Percentiles rank a stretch among this genome's conserved stretches.
phyloP scores from a whole-genome alignment of 2,329 filamentous ascomycete genomes.

The Pseudopyrenochaeta lycopersici region DNA sequence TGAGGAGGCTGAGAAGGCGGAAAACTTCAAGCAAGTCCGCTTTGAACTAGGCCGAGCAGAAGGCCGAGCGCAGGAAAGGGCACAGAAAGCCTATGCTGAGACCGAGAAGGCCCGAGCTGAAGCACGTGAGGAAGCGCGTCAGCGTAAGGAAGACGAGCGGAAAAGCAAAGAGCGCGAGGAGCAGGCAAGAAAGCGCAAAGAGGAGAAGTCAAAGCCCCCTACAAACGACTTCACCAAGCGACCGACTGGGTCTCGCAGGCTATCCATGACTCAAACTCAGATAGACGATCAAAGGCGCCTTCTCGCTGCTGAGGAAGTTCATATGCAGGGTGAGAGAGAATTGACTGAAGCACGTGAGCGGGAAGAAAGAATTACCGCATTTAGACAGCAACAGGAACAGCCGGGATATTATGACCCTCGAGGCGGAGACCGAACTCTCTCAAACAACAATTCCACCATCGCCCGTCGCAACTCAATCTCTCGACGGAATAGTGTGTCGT shows the following conservation, averaged over 20 bases:
- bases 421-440: constrained; percentile 16
- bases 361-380: constrained; percentile 28
- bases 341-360: constrained; percentile 34
- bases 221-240: constrained; percentile 23
- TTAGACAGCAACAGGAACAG: constrained; percentile 34
- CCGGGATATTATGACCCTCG: constrained; percentile 35
- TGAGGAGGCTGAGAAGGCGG: constrained; percentile 17
- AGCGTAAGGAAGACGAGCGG: neutral
- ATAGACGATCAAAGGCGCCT: constrained; percentile 25
- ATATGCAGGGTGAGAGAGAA: constrained; percentile 34
- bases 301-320: constrained; percentile 26
- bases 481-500: constrained; percentile 32
- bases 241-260: constrained; percentile 23
- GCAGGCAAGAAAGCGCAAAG: constrained; percentile 24
- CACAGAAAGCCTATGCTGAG: constrained; percentile 28
- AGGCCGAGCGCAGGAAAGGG: constrained; percentile 27
- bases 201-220: constrained; percentile 26
- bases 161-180: constrained; percentile 7
- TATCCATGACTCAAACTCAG: constrained; percentile 28
- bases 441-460: constrained; percentile 10
- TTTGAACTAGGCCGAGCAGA: constrained; percentile 38
- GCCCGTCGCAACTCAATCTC: constrained; percentile 24
- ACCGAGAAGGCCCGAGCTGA: constrained; percentile 28
- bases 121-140: constrained; percentile 9
- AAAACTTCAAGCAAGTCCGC: constrained; percentile 36